Conservation (phyloP, 768 basidiomycete species). For the Favolaschia claudopus region DNA sequence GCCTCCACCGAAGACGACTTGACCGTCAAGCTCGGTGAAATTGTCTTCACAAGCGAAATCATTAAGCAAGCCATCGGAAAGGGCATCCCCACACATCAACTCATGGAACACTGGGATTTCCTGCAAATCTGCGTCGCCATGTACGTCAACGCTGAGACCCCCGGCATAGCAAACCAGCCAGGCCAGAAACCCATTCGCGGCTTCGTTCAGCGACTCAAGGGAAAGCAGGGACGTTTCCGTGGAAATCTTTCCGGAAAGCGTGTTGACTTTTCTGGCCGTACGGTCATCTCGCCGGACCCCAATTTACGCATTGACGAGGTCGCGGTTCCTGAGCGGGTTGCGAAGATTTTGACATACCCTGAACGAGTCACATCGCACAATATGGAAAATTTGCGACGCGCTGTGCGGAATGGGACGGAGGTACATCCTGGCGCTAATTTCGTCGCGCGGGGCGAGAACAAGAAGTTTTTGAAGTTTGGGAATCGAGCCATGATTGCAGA, state of each 20-base stretch:
- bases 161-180: constrained; percentile 87
- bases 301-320: constrained; percentile 98
- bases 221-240: constrained; percentile 98
- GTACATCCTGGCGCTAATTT: constrained; percentile 96
- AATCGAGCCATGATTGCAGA: constrained; percentile 84
- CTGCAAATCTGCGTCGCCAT: constrained; percentile 93
- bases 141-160: constrained; percentile 97
- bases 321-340: constrained; percentile 94
- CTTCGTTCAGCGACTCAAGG: constrained; percentile 97
- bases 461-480: constrained; percentile 91
- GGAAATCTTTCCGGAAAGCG: constrained; percentile 99
- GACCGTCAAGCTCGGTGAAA: constrained; percentile 96
- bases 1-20: constrained; percentile 99
- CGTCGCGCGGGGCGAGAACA: constrained; percentile 82
- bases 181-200: constrained; percentile 96
- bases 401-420: constrained; percentile 88
- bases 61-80: constrained; percentile 90
- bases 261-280: constrained; percentile 97
- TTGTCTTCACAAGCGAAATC: constrained; percentile 91
- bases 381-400: constrained; percentile 74
- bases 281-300: constrained; percentile 99
- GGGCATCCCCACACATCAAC: constrained; percentile 86
- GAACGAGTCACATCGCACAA: constrained; percentile 95
- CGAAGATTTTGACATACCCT: constrained; percentile 94
- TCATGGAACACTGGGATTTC: constrained; percentile 99